Base-by-base conservation (phyloP, 2,329 filamentous ascomycete genomes). In the Fusarium burgessii region DNA sequence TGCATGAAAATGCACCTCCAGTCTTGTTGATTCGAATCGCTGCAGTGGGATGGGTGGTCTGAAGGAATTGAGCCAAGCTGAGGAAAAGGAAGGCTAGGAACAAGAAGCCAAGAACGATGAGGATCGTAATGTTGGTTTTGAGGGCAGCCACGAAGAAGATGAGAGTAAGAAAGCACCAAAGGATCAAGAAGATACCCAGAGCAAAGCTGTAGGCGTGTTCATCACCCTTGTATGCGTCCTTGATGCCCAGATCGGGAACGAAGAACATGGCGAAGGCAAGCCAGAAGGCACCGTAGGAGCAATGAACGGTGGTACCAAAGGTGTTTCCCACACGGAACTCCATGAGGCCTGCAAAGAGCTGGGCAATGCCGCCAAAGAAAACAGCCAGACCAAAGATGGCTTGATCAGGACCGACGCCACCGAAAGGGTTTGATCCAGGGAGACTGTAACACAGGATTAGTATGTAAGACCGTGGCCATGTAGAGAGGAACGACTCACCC, bases 361-460 rank as follows among this genome's bases (percentile, higher is more conserved):
- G 90, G n/a, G 91, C 86, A 11, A 91, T 82, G 62, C 90, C 90
- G 78, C 90, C 90, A 78, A 92, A 91, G 57, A 81, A 81, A 55
- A 81, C 74, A 29, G 79, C 79, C 29, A 81, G 60, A 9, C 80
- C 80, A 35, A 81, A 80, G 60, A 81, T 76, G 51, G 77, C 79
- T 50, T 81, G 79, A 51, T 80, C 74, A 43, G 80, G 80, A 6
- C 80, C 80, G 27, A 81, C 76, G 18, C 43, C 66, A 36, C 78
- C 78, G 12, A 80, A 61, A 7, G 80, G 79, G 47, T 81, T 78
- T 25, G 77, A 77, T 18, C 64, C 71, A 33, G 80, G 80, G 38
- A 81, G 78, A 32, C 80, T 81, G 7, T 35, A 18, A 6, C 13
- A 11, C 23, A 33, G 5, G 17, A n/a, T 72, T 11, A 68, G 41